phyloP scores from a whole-genome alignment of 257 asterid species.

The Rauvolfia tetraphylla region DNA sequence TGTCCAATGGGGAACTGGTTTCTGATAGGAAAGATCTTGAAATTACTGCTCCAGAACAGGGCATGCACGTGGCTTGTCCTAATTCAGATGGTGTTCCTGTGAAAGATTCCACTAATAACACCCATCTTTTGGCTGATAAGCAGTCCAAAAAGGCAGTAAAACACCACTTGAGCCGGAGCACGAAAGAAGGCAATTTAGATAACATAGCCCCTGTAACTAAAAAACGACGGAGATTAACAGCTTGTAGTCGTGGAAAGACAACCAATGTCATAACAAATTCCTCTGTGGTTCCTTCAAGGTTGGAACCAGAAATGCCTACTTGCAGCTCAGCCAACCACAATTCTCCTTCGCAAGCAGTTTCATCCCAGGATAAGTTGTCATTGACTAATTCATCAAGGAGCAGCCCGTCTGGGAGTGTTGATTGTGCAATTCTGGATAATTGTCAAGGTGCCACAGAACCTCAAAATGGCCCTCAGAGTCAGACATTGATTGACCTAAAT shows the following conservation, averaged over 20 bases:
- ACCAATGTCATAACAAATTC: slow-evolving; percentile 20
- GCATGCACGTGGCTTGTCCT: slow-evolving; percentile 13
- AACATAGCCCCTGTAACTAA: slow-evolving; percentile 32
- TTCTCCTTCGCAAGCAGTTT: slow-evolving; percentile 22
- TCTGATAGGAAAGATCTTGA: slow-evolving; percentile 24
- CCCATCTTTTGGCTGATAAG: slow-evolving; percentile 27
- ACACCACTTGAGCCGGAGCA: slow-evolving; percentile 25
- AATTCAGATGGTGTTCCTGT: slow-evolving; percentile 19
- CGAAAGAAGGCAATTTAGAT: slow-evolving; percentile 30
- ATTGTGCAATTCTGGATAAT: slow-evolving; percentile 18
- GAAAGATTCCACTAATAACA: slow-evolving; percentile 8
- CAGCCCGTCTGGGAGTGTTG: slow-evolving; percentile 42
- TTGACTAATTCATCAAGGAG: slow-evolving; percentile 45
- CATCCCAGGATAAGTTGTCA: slow-evolving; percentile 44
- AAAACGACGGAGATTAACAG: slow-evolving; percentile 32
- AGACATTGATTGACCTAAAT: slow-evolving; percentile 56
- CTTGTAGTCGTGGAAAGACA: slow-evolving; percentile 26
- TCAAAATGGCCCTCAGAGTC: slow-evolving; percentile 25
- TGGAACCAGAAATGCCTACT: slow-evolving; percentile 33
- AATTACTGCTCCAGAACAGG: slow-evolving; percentile 18
- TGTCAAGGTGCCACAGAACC: slow-evolving; percentile 21
- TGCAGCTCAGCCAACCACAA: slow-evolving; percentile 23
- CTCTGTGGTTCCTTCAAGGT: slow-evolving; percentile 19
- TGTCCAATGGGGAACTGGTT: slow-evolving; percentile 24
- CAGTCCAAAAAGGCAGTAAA: slow-evolving; percentile 29